Conservation (phyloP, 768 basidiomycete genomes). For the Porphyrellus cyaneotinctus region DNA sequence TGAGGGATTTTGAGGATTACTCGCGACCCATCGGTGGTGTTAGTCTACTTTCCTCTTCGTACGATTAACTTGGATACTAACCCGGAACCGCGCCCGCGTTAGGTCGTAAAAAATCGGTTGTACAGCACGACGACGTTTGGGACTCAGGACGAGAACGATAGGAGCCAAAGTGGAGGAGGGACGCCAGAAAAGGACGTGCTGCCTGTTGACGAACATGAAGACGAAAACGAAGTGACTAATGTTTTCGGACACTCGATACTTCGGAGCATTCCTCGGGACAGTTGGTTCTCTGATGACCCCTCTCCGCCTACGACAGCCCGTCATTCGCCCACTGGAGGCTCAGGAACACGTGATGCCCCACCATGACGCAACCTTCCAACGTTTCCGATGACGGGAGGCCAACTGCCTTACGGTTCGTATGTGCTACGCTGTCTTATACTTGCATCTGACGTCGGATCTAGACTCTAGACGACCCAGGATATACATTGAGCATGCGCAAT, state of each 20-base stretch:
- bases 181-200: slow-evolving; percentile 2
- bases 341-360: neutral
- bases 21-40: slow-evolving; percentile 33
- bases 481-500: neutral
- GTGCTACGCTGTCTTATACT: neutral
- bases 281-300: slow-evolving; percentile 6
- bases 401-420: slow-evolving; percentile 13
- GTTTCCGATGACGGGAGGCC: neutral
- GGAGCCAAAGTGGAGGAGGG: slow-evolving; percentile 1
- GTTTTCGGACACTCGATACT: slow-evolving; percentile 8
- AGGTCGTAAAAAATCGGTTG: slow-evolving; percentile 31
- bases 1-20: slow-evolving; percentile 33
- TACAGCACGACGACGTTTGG: slow-evolving; percentile 33
- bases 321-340: neutral
- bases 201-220: neutral
- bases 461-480: slow-evolving; percentile 7
- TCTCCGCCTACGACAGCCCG: neutral
- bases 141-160: slow-evolving; percentile 25
- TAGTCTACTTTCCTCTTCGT: neutral
- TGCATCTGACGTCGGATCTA: neutral
- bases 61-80: neutral
- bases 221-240: slow-evolving; percentile 4
- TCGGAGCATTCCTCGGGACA: slow-evolving; percentile 2
- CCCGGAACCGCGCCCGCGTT: neutral
- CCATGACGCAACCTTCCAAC: neutral